Conservation (phyloP, 2,329 filamentous ascomycete genomes). For the Ascosphaera apis region DNA sequence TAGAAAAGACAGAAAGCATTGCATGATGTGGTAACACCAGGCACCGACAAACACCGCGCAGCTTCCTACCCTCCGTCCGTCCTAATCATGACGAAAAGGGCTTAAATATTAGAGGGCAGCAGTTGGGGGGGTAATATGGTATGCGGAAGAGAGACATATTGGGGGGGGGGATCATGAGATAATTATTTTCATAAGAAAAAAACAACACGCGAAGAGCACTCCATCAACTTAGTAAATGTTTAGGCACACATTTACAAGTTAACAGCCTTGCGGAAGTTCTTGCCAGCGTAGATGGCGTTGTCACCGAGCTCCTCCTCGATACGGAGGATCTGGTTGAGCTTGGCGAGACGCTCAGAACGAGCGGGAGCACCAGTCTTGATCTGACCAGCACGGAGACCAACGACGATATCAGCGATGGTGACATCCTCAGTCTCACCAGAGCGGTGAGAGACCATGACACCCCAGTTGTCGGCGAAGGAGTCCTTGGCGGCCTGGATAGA, state of each 20-base stretch:
- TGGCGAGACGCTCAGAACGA: conserved; percentile 92
- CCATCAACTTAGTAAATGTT: too few relatives aligned
- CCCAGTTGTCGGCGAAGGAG: conserved; percentile 86
- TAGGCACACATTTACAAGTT: conserved; percentile 43
- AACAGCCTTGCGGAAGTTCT: conserved; percentile 76
- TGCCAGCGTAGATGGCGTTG: conserved; percentile 75
- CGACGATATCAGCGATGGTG: conserved; percentile 93
- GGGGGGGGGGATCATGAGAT: too few relatives aligned
- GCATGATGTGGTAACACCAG: too few relatives aligned
- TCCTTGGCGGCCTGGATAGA: conserved; percentile 99
- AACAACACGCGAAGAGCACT: conserved; percentile 1
- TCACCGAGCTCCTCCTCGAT: conserved; percentile 96
- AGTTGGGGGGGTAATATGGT: too few relatives aligned
- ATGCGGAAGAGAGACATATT: too few relatives aligned
- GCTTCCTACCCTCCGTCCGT: too few relatives aligned
- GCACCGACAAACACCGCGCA: too few relatives aligned
- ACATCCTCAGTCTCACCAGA: conserved; percentile 99
- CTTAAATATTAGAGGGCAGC: too few relatives aligned
- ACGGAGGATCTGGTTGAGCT: conserved; percentile 99
- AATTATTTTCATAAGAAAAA: too few relatives aligned
- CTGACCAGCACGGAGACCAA: conserved; percentile 88
- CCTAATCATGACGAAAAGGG: too few relatives aligned
- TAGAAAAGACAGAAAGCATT: too few relatives aligned
- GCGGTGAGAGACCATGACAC: conserved; percentile 98
- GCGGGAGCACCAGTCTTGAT: conserved; percentile 97